phyloP scores from a whole-genome alignment of 306 rosid species.

The Vigna nakashimae region DNA sequence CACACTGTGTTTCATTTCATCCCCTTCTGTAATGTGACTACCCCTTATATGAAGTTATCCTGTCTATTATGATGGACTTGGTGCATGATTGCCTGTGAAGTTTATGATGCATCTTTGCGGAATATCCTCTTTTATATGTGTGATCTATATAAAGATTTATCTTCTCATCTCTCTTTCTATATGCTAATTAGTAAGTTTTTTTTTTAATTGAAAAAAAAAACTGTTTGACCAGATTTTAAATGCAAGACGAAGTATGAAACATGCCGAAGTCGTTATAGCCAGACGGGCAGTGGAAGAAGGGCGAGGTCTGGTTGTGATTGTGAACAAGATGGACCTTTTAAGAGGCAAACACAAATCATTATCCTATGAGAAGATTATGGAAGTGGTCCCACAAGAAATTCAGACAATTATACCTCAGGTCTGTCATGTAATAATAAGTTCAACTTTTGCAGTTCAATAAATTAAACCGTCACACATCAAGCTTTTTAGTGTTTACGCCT shows the following conservation, averaged over 20 bases:
- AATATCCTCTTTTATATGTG: conserved; percentile 3
- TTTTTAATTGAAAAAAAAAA: neutral
- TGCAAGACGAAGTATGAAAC: conserved; percentile 85
- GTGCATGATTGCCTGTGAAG: conserved; percentile 30
- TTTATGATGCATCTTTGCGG: neutral
- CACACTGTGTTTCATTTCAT: conserved; percentile 17
- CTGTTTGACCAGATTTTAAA: conserved; percentile 65
- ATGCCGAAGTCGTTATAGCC: conserved; percentile 93
- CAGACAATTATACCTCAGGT: conserved; percentile 93
- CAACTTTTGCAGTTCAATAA: conserved; percentile 27
- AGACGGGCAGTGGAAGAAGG: conserved; percentile 98
- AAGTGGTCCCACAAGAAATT: conserved; percentile 84
- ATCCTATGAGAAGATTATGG: conserved; percentile 71
- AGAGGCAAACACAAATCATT: conserved; percentile 60
- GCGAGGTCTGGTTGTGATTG: conserved; percentile 94
- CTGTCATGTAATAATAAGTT: conserved; percentile 35
- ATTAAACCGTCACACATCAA: neutral
- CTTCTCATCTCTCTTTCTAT: conserved; percentile 17
- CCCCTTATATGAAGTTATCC: conserved; percentile 27
- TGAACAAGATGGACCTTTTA: conserved; percentile 96
- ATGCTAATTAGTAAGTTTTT: conserved; percentile 30
- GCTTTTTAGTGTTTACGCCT: conserved; percentile 30
- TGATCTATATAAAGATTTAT: conserved; percentile 22
- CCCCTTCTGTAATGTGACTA: conserved; percentile 4
- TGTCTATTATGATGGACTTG: conserved; percentile 35